A percentile compares a stretch with the other conserved stretches of the same genome.
phyloP scores from a whole-genome alignment of 805 yeast genomes.

The Saturnispora gosingensis region DNA sequence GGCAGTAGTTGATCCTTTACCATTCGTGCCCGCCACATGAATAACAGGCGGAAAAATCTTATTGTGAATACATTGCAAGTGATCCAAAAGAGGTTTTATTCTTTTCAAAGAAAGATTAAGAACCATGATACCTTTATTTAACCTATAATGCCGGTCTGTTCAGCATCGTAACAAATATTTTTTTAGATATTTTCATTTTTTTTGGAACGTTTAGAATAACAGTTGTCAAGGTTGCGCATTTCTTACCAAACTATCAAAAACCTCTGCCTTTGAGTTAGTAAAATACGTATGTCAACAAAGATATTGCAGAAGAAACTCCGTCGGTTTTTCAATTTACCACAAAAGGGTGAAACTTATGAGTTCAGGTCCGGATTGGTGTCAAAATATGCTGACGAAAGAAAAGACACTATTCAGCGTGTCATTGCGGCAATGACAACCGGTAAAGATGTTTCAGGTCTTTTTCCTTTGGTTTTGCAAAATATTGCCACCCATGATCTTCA shows the following conservation, averaged over 20 bases:
- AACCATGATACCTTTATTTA: neutral
- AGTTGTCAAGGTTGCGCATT: neutral
- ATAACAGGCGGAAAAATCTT: constrained; percentile 30
- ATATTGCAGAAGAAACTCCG: constrained; percentile 43
- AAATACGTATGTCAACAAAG: constrained; percentile 10
- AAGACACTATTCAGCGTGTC: constrained; percentile 93
- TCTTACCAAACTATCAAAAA: neutral
- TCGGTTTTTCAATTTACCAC: constrained; percentile 48
- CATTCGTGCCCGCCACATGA: constrained; percentile 97
- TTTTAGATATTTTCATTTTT: neutral
- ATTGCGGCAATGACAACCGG: constrained; percentile 98
- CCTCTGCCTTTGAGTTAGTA: neutral
- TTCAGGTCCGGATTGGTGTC: constrained; percentile 84
- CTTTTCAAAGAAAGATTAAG: constrained; percentile 1
- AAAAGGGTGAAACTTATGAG: constrained; percentile 78
- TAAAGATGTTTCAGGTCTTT: constrained; percentile 87
- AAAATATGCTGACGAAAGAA: constrained; percentile 88
- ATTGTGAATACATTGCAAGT: neutral
- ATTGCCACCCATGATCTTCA: constrained; percentile 95
- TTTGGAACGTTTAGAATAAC: neutral
- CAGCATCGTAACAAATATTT: neutral
- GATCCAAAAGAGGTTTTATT: constrained; percentile 1
- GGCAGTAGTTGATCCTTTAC: constrained; percentile 89
- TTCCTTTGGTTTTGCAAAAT: constrained; percentile 93
- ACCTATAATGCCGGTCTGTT: neutral